Percentiles rank a stretch among this genome's conserved stretches.
phyloP scores from a whole-genome alignment of 345 rosid species.

The Arabidopsis thaliana region DNA sequence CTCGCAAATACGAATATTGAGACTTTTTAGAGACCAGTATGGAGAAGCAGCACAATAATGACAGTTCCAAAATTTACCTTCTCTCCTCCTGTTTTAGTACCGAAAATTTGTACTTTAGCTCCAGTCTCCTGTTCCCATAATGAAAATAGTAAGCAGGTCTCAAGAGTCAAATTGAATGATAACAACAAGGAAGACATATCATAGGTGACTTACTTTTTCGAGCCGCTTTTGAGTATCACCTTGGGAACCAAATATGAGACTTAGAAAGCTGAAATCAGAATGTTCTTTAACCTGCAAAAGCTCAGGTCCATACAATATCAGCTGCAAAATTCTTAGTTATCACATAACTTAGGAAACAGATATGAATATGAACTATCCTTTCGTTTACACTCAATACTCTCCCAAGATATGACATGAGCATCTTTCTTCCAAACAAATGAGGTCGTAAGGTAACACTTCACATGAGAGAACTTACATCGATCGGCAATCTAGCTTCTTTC shows the following conservation, averaged over 20 bases:
- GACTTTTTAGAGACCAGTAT: slow-evolving; percentile 25
- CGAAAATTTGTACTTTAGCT: slow-evolving; percentile 68
- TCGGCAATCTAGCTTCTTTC: slow-evolving; percentile 76
- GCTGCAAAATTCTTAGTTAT: background rate
- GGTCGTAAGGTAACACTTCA: background rate
- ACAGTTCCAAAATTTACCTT: slow-evolving; percentile 55
- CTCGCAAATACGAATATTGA: slow-evolving; percentile 23
- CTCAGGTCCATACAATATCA: slow-evolving; percentile 31
- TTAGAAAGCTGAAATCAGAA: slow-evolving; percentile 74
- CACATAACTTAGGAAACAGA: slow-evolving; percentile 5
- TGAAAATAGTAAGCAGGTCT: slow-evolving; percentile 12
- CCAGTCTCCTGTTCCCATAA: slow-evolving; percentile 77
- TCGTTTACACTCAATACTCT: background rate
- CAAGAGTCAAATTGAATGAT: slow-evolving; percentile 2
- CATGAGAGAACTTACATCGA: slow-evolving; percentile 66
- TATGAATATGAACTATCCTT: background rate
- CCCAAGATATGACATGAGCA: slow-evolving; percentile 1
- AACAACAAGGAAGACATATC: background rate
- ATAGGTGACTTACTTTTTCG: slow-evolving; percentile 65
- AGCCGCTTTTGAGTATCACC: slow-evolving; percentile 77
- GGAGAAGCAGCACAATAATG: background rate
- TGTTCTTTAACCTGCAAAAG: slow-evolving; percentile 67
- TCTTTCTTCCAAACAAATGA: background rate
- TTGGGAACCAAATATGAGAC: slow-evolving; percentile 80
- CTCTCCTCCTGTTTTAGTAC: slow-evolving; percentile 66